A percentile compares a stretch with the other conserved stretches of the same genome.
Conservation (phyloP, 2,329 filamentous ascomycete species). For the Parastagonospora avenae region DNA sequence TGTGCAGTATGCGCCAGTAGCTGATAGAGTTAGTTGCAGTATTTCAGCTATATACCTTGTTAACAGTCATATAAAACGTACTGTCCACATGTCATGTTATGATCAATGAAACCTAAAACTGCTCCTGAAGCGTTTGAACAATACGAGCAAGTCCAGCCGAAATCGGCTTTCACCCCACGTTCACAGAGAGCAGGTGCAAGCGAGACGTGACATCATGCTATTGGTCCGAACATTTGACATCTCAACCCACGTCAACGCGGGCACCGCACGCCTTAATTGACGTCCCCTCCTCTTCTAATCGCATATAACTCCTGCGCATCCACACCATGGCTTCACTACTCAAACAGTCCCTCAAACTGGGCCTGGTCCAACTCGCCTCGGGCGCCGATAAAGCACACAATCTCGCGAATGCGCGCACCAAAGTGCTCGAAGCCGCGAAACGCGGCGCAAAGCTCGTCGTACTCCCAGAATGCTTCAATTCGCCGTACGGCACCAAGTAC, state of each 20-base stretch:
- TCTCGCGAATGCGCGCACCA: slow-evolving; percentile 76
- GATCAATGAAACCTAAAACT: no score
- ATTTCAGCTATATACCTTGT: no score
- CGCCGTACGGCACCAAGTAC: slow-evolving; percentile 88
- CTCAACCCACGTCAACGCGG: not conserved
- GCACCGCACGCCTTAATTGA: not conserved
- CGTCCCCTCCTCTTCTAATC: no score
- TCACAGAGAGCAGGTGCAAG: not conserved
- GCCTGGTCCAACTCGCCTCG: slow-evolving; percentile 56
- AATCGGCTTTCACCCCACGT: not conserved
- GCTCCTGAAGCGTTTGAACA: no score
- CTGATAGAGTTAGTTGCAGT: no score
- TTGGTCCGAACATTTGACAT: not conserved
- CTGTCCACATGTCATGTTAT: no score
- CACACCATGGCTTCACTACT: slow-evolving; percentile 35
- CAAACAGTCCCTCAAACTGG: slow-evolving; percentile 47
- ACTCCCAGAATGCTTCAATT: slow-evolving; percentile 98
- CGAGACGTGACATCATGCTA: not conserved
- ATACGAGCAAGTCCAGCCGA: not conserved
- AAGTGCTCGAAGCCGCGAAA: slow-evolving; percentile 79
- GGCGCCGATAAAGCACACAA: slow-evolving; percentile 80
- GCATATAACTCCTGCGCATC: not conserved
- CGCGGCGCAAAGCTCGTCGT: slow-evolving; percentile 84
- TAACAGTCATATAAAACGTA: no score
- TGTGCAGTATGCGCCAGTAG: not conserved